Percentiles rank a stretch among this genome's conserved stretches.
Evolutionary conservation across 1,284 basidiomycete genomes (phyloP).

Genomic region (Irpex sp.): DNA sequence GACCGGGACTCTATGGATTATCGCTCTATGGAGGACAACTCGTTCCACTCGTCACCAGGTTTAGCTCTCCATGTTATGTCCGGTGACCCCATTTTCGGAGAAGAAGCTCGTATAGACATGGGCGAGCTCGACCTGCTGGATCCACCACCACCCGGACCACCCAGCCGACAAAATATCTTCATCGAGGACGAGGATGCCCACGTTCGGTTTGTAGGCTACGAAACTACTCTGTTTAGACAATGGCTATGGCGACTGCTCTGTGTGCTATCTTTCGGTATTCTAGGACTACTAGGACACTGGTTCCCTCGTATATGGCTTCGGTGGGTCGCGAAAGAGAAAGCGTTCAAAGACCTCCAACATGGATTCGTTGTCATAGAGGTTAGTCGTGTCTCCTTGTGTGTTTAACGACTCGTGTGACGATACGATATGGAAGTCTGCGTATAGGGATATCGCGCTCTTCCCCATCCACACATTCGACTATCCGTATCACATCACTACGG

Average conservation of each 20-base stretch:
- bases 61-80: conserved; percentile 63
- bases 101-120: conserved; percentile 78
- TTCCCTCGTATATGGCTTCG: conserved; percentile 87
- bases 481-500: conserved; percentile 74
- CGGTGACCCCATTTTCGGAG: conserved; percentile 76
- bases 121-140: conserved; percentile 58
- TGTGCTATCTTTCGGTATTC: conserved; percentile 68
- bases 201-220: conserved; percentile 90
- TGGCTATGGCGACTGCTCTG: conserved; percentile 75
- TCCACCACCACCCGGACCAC: conserved; percentile 70
- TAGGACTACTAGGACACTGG: conserved; percentile 91
- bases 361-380: conserved; percentile 92
- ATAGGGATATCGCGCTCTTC: conserved; percentile 79
- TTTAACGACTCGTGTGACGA: conserved; percentile 15
- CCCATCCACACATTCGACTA: conserved; percentile 68
- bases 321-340: conserved; percentile 82
- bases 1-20: conserved; percentile 15
- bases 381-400: conserved; percentile 25
- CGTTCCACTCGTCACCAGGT: conserved; percentile 59
- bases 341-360: conserved; percentile 71
- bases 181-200: conserved; percentile 90
- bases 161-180: conserved; percentile 84
- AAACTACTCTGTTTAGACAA: conserved; percentile 61
- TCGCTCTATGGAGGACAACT: conserved; percentile 53
- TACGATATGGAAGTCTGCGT: conserved; percentile 57